A percentile compares a stretch with the other conserved stretches of the same genome.
Conservation (phyloP, 106 monocot species). For the Allium cepa region DNA sequence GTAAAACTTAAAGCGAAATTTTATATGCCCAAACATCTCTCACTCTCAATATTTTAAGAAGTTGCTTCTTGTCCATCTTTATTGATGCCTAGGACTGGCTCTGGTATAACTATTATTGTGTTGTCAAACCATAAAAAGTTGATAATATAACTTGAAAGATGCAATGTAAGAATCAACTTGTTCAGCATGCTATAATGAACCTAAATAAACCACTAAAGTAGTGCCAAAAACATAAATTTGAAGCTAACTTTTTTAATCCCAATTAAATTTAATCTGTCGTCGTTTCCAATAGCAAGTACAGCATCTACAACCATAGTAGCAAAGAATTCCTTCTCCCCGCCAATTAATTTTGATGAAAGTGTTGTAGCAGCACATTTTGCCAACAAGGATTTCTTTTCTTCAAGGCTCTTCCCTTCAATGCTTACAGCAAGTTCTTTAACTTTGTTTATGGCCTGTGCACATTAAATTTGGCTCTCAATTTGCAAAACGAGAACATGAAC, state of each 20-base stretch:
- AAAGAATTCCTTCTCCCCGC: slow-evolving; percentile 99
- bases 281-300: slow-evolving; percentile 84
- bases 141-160: too few relatives aligned
- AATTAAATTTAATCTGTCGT: slow-evolving; percentile 90
- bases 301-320: slow-evolving; percentile 96
- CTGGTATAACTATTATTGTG: too few relatives aligned
- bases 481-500: neutral
- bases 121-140: too few relatives aligned
- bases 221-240: neutral
- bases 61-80: too few relatives aligned
- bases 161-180: neutral
- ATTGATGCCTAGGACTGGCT: too few relatives aligned
- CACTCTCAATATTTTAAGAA: too few relatives aligned
- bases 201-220: neutral
- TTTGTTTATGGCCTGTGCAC: slow-evolving; percentile 70
- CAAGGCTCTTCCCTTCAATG: slow-evolving; percentile 93
- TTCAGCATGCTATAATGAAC: neutral
- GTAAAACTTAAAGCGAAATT: too few relatives aligned
- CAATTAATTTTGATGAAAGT: slow-evolving; percentile 93
- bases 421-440: slow-evolving; percentile 87
- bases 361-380: slow-evolving; percentile 95
- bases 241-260: slow-evolving; percentile 82
- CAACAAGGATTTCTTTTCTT: slow-evolving; percentile 85
- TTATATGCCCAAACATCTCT: too few relatives aligned
- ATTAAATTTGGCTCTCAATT: neutral